These are phyloP conservation scores for Neoarthrinium moseri DNA, from an alignment of 2,329 filamentous ascomycete genomes.

Conservation along the genomic window DNA sequence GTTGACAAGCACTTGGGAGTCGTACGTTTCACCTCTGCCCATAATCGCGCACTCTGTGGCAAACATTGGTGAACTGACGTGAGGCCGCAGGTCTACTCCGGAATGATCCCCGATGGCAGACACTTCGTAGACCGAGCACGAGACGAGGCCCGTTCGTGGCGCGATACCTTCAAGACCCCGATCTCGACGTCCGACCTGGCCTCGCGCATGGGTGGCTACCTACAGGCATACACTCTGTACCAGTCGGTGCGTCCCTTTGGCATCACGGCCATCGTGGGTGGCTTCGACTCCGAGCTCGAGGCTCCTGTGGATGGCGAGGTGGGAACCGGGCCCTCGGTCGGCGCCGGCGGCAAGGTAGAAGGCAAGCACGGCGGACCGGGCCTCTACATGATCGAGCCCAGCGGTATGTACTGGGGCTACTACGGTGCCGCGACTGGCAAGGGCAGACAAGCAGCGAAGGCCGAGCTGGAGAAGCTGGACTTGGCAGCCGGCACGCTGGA, in stretches of 20 bases:
- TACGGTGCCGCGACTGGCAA: slow-evolving; percentile 97
- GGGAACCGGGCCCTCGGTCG: slow-evolving; percentile 73
- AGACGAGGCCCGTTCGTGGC: slow-evolving; percentile 90
- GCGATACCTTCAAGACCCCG: slow-evolving; percentile 89
- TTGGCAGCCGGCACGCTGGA: slow-evolving; percentile 74
- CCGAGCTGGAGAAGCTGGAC: slow-evolving; percentile 96
- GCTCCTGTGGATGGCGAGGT: slow-evolving; percentile 87
- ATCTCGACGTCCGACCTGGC: slow-evolving; percentile 88
- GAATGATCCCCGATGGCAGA: slow-evolving; percentile 89
- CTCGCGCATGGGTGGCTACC: slow-evolving; percentile 90
- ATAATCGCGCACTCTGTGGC: too few species aligned
- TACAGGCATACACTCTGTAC: slow-evolving; percentile 97
- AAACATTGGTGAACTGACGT: too few species aligned
- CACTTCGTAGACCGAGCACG: slow-evolving; percentile 94
- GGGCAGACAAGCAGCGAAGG: slow-evolving; percentile 93
- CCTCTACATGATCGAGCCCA: slow-evolving; percentile 99
- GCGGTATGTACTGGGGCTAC: slow-evolving; percentile 97
- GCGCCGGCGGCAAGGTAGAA: slow-evolving; percentile 77
- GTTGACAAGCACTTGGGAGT: slow-evolving; percentile 92
- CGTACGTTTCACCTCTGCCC: slow-evolving; percentile 60
- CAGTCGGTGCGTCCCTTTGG: slow-evolving; percentile 95
- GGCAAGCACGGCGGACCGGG: slow-evolving; percentile 83
- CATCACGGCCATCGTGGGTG: slow-evolving; percentile 90
- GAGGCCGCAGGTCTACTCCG: slow-evolving; percentile 83
- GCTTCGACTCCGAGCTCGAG: slow-evolving; percentile 88